Base-by-base conservation (phyloP, 495 filamentous ascomycete genomes). In the Cercophora samala region DNA sequence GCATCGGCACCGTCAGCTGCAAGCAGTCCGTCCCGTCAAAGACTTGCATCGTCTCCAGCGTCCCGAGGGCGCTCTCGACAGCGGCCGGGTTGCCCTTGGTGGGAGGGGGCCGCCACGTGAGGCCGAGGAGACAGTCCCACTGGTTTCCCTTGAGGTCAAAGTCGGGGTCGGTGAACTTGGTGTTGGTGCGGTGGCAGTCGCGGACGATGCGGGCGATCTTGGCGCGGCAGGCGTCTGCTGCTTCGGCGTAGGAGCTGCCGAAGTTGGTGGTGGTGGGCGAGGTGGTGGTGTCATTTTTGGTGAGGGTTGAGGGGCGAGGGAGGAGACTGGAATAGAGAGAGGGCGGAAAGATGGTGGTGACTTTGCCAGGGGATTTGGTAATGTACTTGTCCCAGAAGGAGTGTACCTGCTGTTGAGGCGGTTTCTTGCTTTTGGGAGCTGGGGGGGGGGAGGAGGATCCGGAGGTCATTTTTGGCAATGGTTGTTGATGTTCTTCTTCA, bases 321-420 rank as follows among this genome's bases (percentile, higher is more conserved):
- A 76, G 66, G 23, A 76, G 71, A 22, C 66, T 69, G 23, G 61
- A 11, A 15, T 25, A 51, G 64, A 63, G 58, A 25, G 60, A 23
- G 46, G 19, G 55, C 51, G 52, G 51, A n/a, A 22, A 26, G 37
- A 71, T 60, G 58, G 58, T 25, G 69, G 65, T 72, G 74, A 78
- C 80, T 76, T 83, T 82, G 62, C 86, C 85, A 4, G 85, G 86
- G 51, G 77, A 72, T 66, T 87, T 91, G 60, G 86, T 87, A 37
- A 82, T 90, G 75, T 94, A 95, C 62, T 86, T 88, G 54, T 82
- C 75, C 92, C 92, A 96, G 78, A 94, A 94, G 62, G 88, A 85
- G 68, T 90, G 87, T 51, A 95, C 81, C 15, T 80, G 82, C 68
- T 87, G 81, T 76, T 96, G 92, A 11, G 91, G 91, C 5, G n/a